Conservation (phyloP, 805 yeast genomes). For the Wickerhamomyces mucosus region DNA sequence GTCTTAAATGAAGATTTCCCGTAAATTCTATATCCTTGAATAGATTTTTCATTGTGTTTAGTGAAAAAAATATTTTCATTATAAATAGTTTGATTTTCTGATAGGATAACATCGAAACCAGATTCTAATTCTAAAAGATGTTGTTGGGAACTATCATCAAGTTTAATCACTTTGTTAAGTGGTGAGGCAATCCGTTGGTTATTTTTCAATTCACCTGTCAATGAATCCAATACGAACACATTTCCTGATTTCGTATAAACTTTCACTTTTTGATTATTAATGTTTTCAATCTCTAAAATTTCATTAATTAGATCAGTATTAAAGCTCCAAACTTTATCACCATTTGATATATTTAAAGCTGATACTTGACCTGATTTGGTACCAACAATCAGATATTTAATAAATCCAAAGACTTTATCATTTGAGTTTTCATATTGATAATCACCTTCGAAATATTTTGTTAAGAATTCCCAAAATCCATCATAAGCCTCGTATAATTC, state of each 20-base stretch:
- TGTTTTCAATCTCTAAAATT: constrained; percentile 16
- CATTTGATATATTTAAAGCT: constrained; percentile 33
- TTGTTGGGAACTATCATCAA: constrained; percentile 14
- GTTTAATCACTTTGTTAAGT: constrained; percentile 4
- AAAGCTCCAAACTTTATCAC: constrained; percentile 31
- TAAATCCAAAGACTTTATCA: constrained; percentile 34
- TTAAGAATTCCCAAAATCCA: constrained; percentile 6
- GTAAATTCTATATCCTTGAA: constrained; percentile 17
- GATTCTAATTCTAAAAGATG: constrained; percentile 10
- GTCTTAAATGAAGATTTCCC: constrained; percentile 20
- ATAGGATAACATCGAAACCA: constrained; percentile 12
- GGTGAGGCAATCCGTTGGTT: constrained; percentile 8
- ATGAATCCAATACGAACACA: constrained; percentile 14
- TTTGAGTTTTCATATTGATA: constrained; percentile 1
- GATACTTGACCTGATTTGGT: constrained; percentile 32
- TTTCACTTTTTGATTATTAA: constrained; percentile 7
- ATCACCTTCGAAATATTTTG: constrained; percentile 6
- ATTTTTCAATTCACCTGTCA: constrained; percentile 20
- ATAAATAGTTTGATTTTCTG: constrained; percentile 10
- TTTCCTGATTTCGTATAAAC: constrained; percentile 16
- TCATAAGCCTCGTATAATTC: constrained; percentile 9
- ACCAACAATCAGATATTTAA: constrained; percentile 32
- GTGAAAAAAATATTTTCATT: constrained; percentile 16
- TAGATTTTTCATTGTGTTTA: constrained; percentile 15
- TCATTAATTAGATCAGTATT: constrained; percentile 13